Conservation (phyloP, 768 basidiomycete genomes). For the Krasilnikovozyma curviuscula region DNA sequence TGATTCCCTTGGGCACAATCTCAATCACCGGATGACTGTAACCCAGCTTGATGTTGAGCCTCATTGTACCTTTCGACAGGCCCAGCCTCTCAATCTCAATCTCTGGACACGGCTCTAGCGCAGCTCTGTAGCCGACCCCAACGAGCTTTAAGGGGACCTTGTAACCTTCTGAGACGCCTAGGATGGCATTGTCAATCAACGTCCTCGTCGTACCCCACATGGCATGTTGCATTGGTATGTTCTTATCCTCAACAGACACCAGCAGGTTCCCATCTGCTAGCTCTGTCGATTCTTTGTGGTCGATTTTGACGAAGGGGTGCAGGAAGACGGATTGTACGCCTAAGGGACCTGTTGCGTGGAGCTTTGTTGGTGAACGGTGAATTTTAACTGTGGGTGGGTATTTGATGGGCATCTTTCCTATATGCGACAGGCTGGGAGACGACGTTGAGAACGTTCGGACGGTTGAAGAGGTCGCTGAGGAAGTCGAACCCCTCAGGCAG, state of each 20-base stretch:
- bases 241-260: slow-evolving; percentile 32
- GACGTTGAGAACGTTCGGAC: slow-evolving; percentile 16
- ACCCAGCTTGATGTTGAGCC: slow-evolving; percentile 74
- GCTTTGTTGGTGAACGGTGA: slow-evolving; percentile 20
- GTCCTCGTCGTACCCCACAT: slow-evolving; percentile 94
- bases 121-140: slow-evolving; percentile 83
- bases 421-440: slow-evolving; percentile 26
- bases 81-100: slow-evolving; percentile 9
- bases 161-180: slow-evolving; percentile 77
- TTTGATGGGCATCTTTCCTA: slow-evolving; percentile 34
- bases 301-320: slow-evolving; percentile 30
- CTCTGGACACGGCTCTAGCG: slow-evolving; percentile 55
- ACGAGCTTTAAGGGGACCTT: slow-evolving; percentile 66
- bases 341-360: slow-evolving; percentile 42
- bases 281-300: slow-evolving; percentile 9
- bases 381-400: slow-evolving; percentile 37
- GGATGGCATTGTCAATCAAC: slow-evolving; percentile 70
- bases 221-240: slow-evolving; percentile 55
- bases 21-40: slow-evolving; percentile 73
- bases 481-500: too few species aligned
- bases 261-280: slow-evolving; percentile 9
- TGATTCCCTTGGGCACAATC: slow-evolving; percentile 62
- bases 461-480: not conserved
- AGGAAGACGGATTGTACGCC: slow-evolving; percentile 36
- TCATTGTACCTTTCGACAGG: slow-evolving; percentile 1